These are phyloP conservation scores for Rhizopus microsporus DNA, from an alignment of 371 early-diverging fungal genomes.

Conservation along the genomic window DNA sequence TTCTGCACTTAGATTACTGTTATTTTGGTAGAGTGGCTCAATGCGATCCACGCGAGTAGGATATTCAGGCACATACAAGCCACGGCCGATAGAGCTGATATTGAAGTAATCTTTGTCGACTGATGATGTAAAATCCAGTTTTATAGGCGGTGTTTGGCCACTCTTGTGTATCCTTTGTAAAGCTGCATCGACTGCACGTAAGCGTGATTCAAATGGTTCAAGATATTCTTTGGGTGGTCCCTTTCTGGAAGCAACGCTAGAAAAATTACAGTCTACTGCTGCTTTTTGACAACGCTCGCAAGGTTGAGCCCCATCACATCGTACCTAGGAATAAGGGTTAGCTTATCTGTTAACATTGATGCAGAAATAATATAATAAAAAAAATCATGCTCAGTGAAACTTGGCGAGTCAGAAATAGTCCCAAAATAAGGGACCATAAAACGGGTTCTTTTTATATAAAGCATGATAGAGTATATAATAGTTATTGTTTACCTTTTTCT, in stretches of 20 bases:
- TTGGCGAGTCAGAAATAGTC: slow-evolving; percentile 25
- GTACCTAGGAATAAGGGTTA: slow-evolving; percentile 32
- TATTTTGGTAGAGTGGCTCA: slow-evolving; percentile 9
- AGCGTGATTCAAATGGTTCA: slow-evolving; percentile 43
- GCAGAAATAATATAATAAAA: neutral
- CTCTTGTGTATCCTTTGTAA: slow-evolving; percentile 14
- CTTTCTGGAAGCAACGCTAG: slow-evolving; percentile 38
- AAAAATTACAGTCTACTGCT: slow-evolving; percentile 43
- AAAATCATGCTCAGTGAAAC: slow-evolving; percentile 38
- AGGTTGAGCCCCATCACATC: slow-evolving; percentile 53
- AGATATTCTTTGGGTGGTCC: slow-evolving; percentile 51
- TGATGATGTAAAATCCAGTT: neutral
- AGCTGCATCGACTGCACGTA: slow-evolving; percentile 39
- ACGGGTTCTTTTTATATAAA: too few relatives aligned
- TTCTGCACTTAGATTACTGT: slow-evolving; percentile 7
- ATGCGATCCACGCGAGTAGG: slow-evolving; percentile 22
- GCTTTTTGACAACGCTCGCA: slow-evolving; percentile 46
- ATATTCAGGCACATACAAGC: slow-evolving; percentile 20
- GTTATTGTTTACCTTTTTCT: slow-evolving; percentile 40
- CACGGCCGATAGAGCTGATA: slow-evolving; percentile 20
- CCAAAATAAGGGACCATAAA: neutral
- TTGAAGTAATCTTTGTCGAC: neutral
- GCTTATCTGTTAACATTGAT: neutral
- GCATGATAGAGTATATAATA: neutral
- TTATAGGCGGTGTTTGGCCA: neutral